Percentiles rank a stretch among this genome's conserved stretches.
phyloP scores from a whole-genome alignment of 2,329 filamentous ascomycete genomes.

The Ophiostoma angusticollis region DNA sequence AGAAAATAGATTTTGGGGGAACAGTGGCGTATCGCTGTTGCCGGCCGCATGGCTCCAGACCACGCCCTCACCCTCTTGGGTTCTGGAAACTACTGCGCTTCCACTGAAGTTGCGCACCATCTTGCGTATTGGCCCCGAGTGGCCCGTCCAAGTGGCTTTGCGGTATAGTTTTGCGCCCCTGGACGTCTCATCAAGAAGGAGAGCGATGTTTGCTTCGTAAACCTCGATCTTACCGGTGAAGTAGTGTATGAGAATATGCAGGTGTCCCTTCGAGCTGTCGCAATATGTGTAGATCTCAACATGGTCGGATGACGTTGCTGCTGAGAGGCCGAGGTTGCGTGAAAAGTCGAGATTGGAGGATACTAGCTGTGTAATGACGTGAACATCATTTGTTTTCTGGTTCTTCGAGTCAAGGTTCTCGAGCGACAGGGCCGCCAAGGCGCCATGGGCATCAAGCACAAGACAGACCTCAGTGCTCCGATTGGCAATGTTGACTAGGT shows the following conservation, averaged over 20 bases:
- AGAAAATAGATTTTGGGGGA: slow-evolving; percentile 49
- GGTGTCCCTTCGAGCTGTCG: slow-evolving; percentile 46
- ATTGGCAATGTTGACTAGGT: slow-evolving; percentile 76
- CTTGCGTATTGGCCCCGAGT: slow-evolving; percentile 68
- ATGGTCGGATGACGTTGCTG: slow-evolving; percentile 26
- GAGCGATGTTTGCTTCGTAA: slow-evolving; percentile 64
- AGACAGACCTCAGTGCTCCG: slow-evolving; percentile 78
- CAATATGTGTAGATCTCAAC: slow-evolving; percentile 64
- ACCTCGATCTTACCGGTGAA: slow-evolving; percentile 78
- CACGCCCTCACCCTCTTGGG: slow-evolving; percentile 63
- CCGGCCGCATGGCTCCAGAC: slow-evolving; percentile 62
- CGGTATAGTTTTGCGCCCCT: slow-evolving; percentile 47
- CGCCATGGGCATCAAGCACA: slow-evolving; percentile 68
- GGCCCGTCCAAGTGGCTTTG: slow-evolving; percentile 67
- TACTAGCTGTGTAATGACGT: slow-evolving; percentile 72
- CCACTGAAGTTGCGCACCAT: slow-evolving; percentile 78
- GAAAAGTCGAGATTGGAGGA: slow-evolving; percentile 36
- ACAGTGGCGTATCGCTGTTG: slow-evolving; percentile 29
- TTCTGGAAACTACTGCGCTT: slow-evolving; percentile 67
- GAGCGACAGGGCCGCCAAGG: slow-evolving; percentile 85
- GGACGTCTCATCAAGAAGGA: slow-evolving; percentile 62
- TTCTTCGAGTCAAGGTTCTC: slow-evolving; percentile 69
- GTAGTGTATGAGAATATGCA: slow-evolving; percentile 67
- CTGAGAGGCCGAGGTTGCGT: slow-evolving; percentile 14
- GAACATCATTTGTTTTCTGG: slow-evolving; percentile 55